These are phyloP conservation scores for Pascua guehoae DNA, from an alignment of 1,284 basidiomycete genomes.

Conservation along the genomic window DNA sequence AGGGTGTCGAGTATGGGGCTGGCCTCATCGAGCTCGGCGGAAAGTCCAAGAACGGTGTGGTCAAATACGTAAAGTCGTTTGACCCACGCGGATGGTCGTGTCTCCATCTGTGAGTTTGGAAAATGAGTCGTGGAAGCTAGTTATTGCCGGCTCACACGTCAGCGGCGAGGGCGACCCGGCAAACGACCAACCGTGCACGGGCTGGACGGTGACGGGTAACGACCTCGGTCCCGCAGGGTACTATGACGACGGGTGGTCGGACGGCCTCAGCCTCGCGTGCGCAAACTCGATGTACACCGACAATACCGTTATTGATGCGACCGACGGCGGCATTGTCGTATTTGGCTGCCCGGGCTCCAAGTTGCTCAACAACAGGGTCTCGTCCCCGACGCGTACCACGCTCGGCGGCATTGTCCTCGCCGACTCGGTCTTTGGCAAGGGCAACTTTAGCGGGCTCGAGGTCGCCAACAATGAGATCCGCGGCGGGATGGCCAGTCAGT, in stretches of 20 bases:
- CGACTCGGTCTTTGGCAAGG: conserved; percentile 62
- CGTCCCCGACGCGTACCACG: conserved; percentile 51
- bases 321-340: conserved; percentile 71
- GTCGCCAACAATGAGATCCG: conserved; percentile 67
- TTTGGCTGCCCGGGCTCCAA: conserved; percentile 74
- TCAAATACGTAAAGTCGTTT: conserved; percentile 38
- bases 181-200: conserved; percentile 61
- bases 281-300: conserved; percentile 62
- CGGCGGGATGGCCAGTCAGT: conserved; percentile 22
- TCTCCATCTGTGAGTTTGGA: conserved; percentile 26
- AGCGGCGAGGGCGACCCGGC: no score
- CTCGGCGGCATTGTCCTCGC: conserved; percentile 75
- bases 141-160: conserved; percentile 49
- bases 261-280: conserved; percentile 78
- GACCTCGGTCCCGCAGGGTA: conserved; percentile 48
- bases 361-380: conserved; percentile 72
- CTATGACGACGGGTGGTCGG: conserved; percentile 61
- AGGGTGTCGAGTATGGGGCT: no score
- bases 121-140: not conserved
- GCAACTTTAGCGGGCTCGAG: conserved; percentile 64
- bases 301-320: conserved; percentile 66
- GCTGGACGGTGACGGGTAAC: conserved; percentile 30
- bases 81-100: conserved; percentile 45
- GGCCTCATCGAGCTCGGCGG: conserved; percentile 46
- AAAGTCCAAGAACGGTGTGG: conserved; percentile 34